Conservation (phyloP, 2,329 filamentous ascomycete genomes). For the Zasmidium cellare region DNA sequence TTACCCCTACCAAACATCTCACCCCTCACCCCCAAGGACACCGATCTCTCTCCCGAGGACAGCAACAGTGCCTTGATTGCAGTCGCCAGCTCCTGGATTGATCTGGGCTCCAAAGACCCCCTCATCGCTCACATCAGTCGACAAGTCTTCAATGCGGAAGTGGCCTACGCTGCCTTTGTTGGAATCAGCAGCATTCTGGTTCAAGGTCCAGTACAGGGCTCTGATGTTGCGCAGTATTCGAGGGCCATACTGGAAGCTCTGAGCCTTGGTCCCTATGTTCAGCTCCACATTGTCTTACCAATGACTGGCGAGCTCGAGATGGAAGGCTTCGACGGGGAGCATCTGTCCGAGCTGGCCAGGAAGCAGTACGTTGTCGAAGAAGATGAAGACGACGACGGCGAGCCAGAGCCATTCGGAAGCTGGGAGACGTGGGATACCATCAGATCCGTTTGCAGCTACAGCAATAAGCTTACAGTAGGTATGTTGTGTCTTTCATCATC, state of each 20-base stretch:
- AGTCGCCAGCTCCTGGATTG: slow-evolving; percentile 88
- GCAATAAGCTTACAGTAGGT: slow-evolving; percentile 79
- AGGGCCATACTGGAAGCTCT: slow-evolving; percentile 81
- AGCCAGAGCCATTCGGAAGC: slow-evolving; percentile 63
- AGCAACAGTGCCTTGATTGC: slow-evolving; percentile 73
- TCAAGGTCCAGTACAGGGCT: slow-evolving; percentile 62
- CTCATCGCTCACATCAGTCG: slow-evolving; percentile 82
- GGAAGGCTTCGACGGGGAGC: slow-evolving; percentile 54
- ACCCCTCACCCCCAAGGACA: slow-evolving; percentile 78
- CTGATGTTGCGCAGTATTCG: slow-evolving; percentile 70
- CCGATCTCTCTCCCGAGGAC: slow-evolving; percentile 67
- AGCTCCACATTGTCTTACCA: slow-evolving; percentile 76
- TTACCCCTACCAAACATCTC: slow-evolving; percentile 49
- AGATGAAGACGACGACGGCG: slow-evolving; percentile 23
- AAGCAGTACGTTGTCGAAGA: slow-evolving; percentile 32
- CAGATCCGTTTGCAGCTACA: slow-evolving; percentile 82
- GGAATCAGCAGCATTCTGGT: slow-evolving; percentile 82
- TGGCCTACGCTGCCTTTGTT: slow-evolving; percentile 94
- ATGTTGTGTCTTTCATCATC: slow-evolving; percentile 43
- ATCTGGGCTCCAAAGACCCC: slow-evolving; percentile 79
- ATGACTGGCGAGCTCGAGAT: slow-evolving; percentile 74
- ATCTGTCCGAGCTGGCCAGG: slow-evolving; percentile 52
- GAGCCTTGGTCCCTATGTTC: slow-evolving; percentile 70
- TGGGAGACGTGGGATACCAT: slow-evolving; percentile 97
- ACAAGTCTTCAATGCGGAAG: slow-evolving; percentile 85